A percentile compares a stretch with the other conserved stretches of the same genome.
phyloP scores from a whole-genome alignment of 148 eudicot genomes.

The Vaccinium corymbosum region DNA sequence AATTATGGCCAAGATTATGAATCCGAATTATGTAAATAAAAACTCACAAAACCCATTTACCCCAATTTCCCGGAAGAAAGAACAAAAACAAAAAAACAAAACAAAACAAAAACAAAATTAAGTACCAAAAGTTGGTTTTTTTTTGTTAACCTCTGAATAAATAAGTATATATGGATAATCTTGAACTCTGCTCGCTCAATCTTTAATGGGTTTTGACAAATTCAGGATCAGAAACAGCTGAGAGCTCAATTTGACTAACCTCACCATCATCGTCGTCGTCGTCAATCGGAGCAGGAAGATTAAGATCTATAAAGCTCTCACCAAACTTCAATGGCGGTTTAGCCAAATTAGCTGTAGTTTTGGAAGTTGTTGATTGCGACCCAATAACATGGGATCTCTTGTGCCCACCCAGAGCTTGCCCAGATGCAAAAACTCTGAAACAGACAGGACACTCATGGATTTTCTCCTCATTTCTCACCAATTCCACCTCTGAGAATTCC shows the following conservation, averaged over 20 bases:
- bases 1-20: slow-evolving; percentile 15
- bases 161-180: not conserved
- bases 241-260: slow-evolving; percentile 43
- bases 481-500: not conserved
- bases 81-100: not conserved
- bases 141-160: slow-evolving; percentile 17
- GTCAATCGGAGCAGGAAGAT: slow-evolving; percentile 69
- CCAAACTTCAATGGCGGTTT: slow-evolving; percentile 9
- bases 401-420: slow-evolving; percentile 88
- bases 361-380: not conserved
- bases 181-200: not conserved
- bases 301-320: slow-evolving; percentile 56
- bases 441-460: slow-evolving; percentile 67
- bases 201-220: slow-evolving; percentile 22
- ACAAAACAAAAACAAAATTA: not conserved
- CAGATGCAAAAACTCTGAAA: slow-evolving; percentile 59
- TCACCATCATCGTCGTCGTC: slow-evolving; percentile 48
- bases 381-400: slow-evolving; percentile 64
- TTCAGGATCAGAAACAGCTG: slow-evolving; percentile 58
- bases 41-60: slow-evolving; percentile 8
- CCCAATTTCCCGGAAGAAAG: not conserved
- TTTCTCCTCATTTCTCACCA: slow-evolving; percentile 27
- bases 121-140: not conserved
- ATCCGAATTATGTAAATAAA: not conserved
- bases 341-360: not conserved